Base-by-base conservation (phyloP, 208 protist genomes). In the Wallacemonas sp. region DNA sequence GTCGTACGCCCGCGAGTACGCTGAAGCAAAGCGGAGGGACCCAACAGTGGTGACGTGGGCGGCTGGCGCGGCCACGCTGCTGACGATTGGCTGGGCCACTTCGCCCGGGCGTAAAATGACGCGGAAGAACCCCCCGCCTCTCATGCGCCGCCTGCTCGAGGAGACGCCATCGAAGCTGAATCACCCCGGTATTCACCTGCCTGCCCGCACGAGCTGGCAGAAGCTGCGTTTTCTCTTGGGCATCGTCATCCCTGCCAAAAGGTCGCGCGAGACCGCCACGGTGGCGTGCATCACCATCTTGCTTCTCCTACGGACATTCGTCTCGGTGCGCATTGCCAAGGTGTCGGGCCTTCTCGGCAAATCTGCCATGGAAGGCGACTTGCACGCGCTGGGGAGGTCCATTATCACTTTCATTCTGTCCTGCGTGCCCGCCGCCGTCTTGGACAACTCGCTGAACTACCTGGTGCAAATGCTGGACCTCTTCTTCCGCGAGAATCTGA, bases 381-480 rank as follows among this genome's bases (percentile, higher is more conserved):
- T 70, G 14, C 30, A 36, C 15, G 59, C 27, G 17, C 56, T 86
- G 2, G 24, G 84, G 12, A 46, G 54, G 24, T 44, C 61, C 22
- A 38, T 89, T 46, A 1, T 76, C 19, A 11, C 38, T 11, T 84
- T 84, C 55, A 56, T 79, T 14, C 9, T 59, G 15, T 79, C 72
- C 55, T 86, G 56, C 58, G 58, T 87, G 26, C 84, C 82, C 17
- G 72, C 75, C 36, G 58, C 82, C 14, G 19, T 89, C 24, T 54
- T 90, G 21, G 75, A 92, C 66, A 78, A 70, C 42, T 76, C 75
- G 21, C 42, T 90, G 24, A 72, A 76, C 33, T 93, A 92, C 72
- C 76, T 70, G 51, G 41, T 46, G 11, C 74, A 84, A 58, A 24
- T 84, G 33, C 69, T 92, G 42, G 68, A 77, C 22, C 61, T 95